Base-by-base conservation (phyloP, 2,329 filamentous ascomycete species). In the Arthrinium puccinioides region DNA sequence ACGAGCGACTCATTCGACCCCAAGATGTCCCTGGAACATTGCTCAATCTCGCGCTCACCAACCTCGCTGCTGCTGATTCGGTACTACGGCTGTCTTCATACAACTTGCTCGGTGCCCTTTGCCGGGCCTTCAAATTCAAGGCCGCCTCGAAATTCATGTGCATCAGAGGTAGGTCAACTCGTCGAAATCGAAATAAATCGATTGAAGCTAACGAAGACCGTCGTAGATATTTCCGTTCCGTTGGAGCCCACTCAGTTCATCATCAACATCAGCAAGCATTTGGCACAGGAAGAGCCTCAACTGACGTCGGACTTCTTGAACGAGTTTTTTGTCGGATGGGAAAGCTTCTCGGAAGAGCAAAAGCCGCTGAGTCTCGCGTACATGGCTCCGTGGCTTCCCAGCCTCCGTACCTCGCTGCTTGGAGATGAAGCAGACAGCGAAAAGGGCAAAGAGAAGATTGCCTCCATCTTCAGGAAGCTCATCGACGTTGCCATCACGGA, bases 251-350 rank as follows among this genome's bases (percentile, higher is more conserved):
- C 76, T 4, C 66, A 69, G 18, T 82, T 84, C 51, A 77, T 84
- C 28, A 63, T 84, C 47, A 70, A 72, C 32, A 79, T 84, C 32
- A 84, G 80, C 60, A 72, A 71, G 48, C 72, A 76, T 43, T 62
- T 84, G 13, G 79, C 80, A 8, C 58, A 63, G 21, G 70, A 77
- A 15, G 79, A 84, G 49, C 76, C 80, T 16, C 79, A 82, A 47
- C 65, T 84, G 7, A 84, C 80, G 1, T 72, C 70, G 7, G 80
- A 84, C 49, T 84, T 84, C 48, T 51, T 84, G 26, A 82, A 79
- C n/a, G 80, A 84, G 49, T 84, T 84, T 51, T 84, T 84, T 41
- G 76, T 82, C 18, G 77, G 79, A 14, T 84, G 80, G 80, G 78
- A 82, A 46, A 82, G 78, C 49, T 79, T 83, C 47, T 71, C 76